Conservation (phyloP, 345 rosid genomes). For the Pseudoturritis turrita region DNA sequence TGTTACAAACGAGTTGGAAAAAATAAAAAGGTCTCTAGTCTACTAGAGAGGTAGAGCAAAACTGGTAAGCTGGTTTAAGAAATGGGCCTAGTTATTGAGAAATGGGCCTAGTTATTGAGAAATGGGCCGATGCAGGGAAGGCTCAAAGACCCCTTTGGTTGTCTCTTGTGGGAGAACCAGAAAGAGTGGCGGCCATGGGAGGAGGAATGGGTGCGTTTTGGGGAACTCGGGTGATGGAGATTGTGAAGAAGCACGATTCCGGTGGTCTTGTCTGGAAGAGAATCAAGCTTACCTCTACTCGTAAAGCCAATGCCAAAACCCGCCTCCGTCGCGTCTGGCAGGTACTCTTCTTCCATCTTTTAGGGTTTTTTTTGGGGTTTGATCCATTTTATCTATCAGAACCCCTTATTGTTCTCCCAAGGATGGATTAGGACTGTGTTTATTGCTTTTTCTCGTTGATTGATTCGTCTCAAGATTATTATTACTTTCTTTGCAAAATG, state of each 20-base stretch:
- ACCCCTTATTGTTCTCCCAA: neutral
- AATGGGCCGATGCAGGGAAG: no score
- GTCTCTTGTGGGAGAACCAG: conserved; percentile 27
- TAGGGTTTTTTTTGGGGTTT: conserved; percentile 7
- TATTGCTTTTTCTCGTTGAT: neutral
- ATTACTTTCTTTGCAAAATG: neutral
- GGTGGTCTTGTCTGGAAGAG: conserved; percentile 96
- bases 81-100: no score
- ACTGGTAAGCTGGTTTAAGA: no score
- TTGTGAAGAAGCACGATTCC: conserved; percentile 91
- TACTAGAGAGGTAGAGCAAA: no score
- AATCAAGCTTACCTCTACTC: conserved; percentile 87
- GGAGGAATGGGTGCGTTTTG: conserved; percentile 58
- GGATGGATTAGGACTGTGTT: neutral
- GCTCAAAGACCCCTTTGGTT: conserved; percentile 49
- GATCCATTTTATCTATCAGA: neutral
- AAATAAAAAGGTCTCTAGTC: no score
- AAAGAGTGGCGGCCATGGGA: conserved; percentile 32
- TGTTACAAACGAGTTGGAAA: no score
- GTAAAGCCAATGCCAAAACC: conserved; percentile 94
- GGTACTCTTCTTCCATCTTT: conserved; percentile 31
- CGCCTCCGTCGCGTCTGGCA: conserved; percentile 96
- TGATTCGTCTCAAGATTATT: neutral
- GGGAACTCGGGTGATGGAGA: conserved; percentile 84
- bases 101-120: no score